Conservation (phyloP, 331 rosid genomes). For the Malus hybrid region DNA sequence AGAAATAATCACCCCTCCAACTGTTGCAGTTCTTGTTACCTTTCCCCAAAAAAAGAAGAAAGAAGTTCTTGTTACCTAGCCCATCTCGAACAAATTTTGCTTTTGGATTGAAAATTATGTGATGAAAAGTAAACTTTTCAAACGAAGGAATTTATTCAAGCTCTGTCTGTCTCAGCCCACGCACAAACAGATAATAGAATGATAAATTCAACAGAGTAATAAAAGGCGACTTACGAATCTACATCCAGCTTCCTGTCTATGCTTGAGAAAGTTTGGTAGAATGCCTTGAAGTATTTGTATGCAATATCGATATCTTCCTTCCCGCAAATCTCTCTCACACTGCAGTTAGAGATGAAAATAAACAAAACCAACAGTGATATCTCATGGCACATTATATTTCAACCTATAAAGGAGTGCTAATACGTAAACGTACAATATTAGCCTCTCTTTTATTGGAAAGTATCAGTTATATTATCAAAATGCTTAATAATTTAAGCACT, state of each 20-base stretch:
- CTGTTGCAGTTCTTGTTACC: constrained; percentile 1
- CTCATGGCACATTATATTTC: background rate
- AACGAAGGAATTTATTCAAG: background rate
- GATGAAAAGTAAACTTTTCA: background rate
- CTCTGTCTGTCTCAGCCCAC: no score
- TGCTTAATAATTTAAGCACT: no score
- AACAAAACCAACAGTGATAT: background rate
- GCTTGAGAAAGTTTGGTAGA: constrained; percentile 67
- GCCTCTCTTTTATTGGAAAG: background rate
- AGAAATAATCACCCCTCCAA: background rate
- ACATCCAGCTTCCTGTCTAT: constrained; percentile 65
- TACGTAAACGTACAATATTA: background rate
- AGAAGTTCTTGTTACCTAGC: background rate
- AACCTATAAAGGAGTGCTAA: background rate
- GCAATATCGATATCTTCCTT: constrained; percentile 86
- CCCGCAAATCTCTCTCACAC: constrained; percentile 90
- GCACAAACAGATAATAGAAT: no score
- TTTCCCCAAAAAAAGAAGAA: background rate
- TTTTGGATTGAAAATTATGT: background rate
- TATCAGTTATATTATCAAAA: no score
- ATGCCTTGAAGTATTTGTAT: constrained; percentile 85
- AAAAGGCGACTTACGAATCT: constrained; percentile 32
- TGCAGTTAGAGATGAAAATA: constrained; percentile 25
- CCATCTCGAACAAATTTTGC: background rate
- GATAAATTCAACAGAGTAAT: background rate